Evolutionary conservation across 805 yeast genomes (phyloP), one percentile per base, ranked within the genome.

Genomic region (Maudiozyma turicensis): DNA sequence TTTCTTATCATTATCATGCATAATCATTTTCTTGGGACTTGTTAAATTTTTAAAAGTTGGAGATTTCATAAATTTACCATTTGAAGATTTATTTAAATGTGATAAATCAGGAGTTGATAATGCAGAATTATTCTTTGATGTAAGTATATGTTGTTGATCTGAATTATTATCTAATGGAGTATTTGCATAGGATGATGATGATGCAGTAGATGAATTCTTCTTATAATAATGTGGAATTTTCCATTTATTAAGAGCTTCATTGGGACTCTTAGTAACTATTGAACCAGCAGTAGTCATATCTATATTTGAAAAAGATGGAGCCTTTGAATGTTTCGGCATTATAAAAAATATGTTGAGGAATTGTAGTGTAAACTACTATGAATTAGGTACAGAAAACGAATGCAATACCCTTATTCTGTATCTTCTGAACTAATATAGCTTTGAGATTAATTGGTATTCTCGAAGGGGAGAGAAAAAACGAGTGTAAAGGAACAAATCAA

Each of bases 201-300:
- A 1, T n/a, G 50, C 37, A 26, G 20, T 31, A 3, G 49, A 33
- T 13, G 28, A 30, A 31, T 59, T 53, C 46, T 65, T 58, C 33
- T 63, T 57, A 46, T 64, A 64, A 45, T 64, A 64, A 49, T 64
- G 68, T 9, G 68, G 68, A 32, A 64, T 64, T 48, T 63, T 64
- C 68, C 68, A 64, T 49, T 61, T 64, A 47, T 56, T 62, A 29
- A 55, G 52, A 11, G 65, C 50, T 43, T 61, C 66, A 10, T 53
- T 49, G 10, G 60, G 57, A 28, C 56, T 52, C 43, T 49, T 49
- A 37, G 52, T 11, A 8, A 14, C 46, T 15, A 38, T 20, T 11
- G 49, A 40, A 31, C 40, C 40, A 31, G 35, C 15, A 40, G 43
- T 33, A 40, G 32, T 40, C 43, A 30, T 40, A 38, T 38, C 15